Percentiles rank a stretch among this genome's conserved stretches.
phyloP scores from a whole-genome alignment of 2,329 filamentous ascomycete genomes.

The Exophiala sp. region DNA sequence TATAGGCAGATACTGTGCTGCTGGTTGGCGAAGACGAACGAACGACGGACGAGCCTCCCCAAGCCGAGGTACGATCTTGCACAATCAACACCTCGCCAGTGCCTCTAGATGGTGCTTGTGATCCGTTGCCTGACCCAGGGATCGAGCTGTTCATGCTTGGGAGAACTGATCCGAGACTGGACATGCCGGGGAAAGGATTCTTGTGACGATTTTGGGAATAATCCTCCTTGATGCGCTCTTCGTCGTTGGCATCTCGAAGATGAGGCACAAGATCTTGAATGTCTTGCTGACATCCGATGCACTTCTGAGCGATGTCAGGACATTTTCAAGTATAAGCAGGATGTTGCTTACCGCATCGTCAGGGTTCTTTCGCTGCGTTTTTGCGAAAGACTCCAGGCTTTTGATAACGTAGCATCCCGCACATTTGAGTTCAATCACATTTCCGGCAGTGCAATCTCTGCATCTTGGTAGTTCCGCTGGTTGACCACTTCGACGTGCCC shows the following conservation, averaged over 20 bases:
- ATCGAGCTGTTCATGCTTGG: conserved; percentile 6
- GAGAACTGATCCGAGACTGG: conserved; percentile 8
- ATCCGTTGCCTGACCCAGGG: not conserved
- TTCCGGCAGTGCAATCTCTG: conserved; percentile 42
- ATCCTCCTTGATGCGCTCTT: conserved; percentile 31
- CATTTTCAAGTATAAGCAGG: not conserved
- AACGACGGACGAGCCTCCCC: not conserved
- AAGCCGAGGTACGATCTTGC: conserved; percentile 2
- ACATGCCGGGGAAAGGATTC: conserved; percentile 4
- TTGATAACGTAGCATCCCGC: conserved; percentile 46
- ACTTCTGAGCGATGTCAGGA: conserved; percentile 36
- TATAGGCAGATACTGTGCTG: not conserved
- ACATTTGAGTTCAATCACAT: conserved; percentile 48
- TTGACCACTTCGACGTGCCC: conserved; percentile 17
- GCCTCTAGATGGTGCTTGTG: not conserved
- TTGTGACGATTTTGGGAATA: not conserved
- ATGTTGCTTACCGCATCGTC: conserved; percentile 43
- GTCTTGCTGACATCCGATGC: conserved; percentile 38
- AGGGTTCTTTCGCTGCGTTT: conserved; percentile 44
- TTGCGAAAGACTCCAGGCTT: conserved; percentile 49
- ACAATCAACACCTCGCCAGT: conserved; percentile 4
- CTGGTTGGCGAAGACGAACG: conserved; percentile 4
- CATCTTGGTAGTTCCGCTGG: conserved; percentile 38
- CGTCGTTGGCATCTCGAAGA: conserved; percentile 28
- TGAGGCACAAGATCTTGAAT: conserved; percentile 33